A percentile compares a stretch with the other conserved stretches of the same genome.
Conservation (phyloP, 768 basidiomycete genomes). For the Gloeopeniophorella convolvens region DNA sequence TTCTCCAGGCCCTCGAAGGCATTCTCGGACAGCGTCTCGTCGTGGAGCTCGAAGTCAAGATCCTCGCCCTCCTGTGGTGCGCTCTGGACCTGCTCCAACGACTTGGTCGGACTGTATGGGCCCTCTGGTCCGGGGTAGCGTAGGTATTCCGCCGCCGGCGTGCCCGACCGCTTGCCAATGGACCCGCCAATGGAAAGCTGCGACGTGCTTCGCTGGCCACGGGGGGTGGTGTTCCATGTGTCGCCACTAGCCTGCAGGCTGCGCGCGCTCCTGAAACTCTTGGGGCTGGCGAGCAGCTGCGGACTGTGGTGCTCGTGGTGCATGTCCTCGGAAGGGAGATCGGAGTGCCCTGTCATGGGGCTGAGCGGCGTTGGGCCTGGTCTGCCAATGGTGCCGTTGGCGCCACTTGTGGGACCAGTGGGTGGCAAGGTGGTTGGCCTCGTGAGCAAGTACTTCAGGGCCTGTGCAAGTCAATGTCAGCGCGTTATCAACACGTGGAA, state of each 20-base stretch:
- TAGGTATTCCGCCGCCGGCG: constrained; percentile 87
- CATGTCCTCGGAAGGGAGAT: constrained; percentile 31
- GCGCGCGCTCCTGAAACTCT: constrained; percentile 65
- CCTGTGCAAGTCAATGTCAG: constrained; percentile 41
- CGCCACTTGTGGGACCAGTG: constrained; percentile 21
- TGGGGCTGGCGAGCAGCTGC: constrained; percentile 50
- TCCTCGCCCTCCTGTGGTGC: constrained; percentile 48
- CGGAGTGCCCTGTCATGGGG: constrained; percentile 28
- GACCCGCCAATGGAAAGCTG: constrained; percentile 71
- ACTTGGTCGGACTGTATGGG: constrained; percentile 68
- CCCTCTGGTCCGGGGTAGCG: constrained; percentile 72
- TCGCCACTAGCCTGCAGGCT: constrained; percentile 51
- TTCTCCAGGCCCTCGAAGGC: constrained; percentile 93
- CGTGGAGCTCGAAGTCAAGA: constrained; percentile 80
- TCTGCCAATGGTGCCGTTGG: constrained; percentile 2
- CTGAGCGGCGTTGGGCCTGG: constrained; percentile 23
- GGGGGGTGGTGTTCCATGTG: constrained; percentile 69
- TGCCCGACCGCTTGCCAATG: constrained; percentile 79
- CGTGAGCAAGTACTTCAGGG: constrained; percentile 82
- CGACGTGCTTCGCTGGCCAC: constrained; percentile 71
- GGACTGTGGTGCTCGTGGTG: constrained; percentile 44
- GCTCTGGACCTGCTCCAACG: constrained; percentile 33
- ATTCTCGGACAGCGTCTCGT: constrained; percentile 61
- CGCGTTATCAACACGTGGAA: constrained; percentile 12
- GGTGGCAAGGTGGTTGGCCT: constrained; percentile 45